Evolutionary conservation across 2,329 filamentous ascomycete species (phyloP), one percentile per base, ranked within the genome.

Genomic region (Trichoderma polysporum): DNA sequence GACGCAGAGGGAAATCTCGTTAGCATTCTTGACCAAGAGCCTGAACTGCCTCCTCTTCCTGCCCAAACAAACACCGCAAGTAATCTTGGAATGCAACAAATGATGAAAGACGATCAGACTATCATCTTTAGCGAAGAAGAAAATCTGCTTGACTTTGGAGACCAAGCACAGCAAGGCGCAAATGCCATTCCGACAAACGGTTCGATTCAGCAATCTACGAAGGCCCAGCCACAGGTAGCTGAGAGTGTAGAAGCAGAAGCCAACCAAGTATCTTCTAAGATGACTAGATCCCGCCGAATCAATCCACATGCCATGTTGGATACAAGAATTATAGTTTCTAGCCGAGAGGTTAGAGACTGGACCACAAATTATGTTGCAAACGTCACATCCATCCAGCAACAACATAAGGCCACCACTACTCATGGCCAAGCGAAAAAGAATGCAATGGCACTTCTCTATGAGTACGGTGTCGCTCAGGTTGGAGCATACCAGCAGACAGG

Each of bases 1-100:
- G 84, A 86, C 68, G 80, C 76, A 27, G 74, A 85, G 10, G 85
- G 85, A 41, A 85, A 85, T 67, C 73, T 86, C 39, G 70, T 84
- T 47, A 77, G 78, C 27, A 69, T 80, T 3, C 68, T 76, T 13
- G 80, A 83, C 17, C 73, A 79, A 19, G 81, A 84, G 53, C 76
- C 76, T 22, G 80, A 83, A 39, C 74, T 86, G 35, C 84, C 84
- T 37, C 74, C 74, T 19, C 74, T 83, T 29, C 78, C 75, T 37
- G 70, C 63, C 5, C 52, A 58, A 2, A 41, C 17, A 31, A 54
- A 27, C 3, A 6, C 59, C 4, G 19, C 41, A 25, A 27, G 39
- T 33, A n/a, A 6, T n/a, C 27, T 47, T 19, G 50, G 27, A 7
- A 5, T 56, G 4, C 60, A 52, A 39, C 50, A 17, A 13, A 45